Evolutionary conservation across 371 early-diverging fungal genomes (phyloP), one percentile per base, ranked within the genome.

Genomic region (Mucor plumbeus): DNA sequence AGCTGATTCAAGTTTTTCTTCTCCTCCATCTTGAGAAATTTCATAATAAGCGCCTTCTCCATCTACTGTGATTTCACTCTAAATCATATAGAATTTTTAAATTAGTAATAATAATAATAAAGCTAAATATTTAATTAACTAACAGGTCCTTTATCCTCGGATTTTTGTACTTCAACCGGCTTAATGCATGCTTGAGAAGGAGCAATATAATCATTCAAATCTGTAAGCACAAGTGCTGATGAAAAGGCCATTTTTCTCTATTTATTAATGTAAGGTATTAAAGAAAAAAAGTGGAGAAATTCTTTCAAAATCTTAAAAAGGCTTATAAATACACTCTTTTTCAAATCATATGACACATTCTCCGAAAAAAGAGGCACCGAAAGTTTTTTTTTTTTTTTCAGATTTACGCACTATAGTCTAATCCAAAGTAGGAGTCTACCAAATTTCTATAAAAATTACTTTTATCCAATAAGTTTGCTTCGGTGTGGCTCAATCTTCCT

Each of bases 151-250:
- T 72, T 76, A 17, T 81, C 74, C 10, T 75, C 76, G 14, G 82
- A 85, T 77, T 93, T 92, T 65, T 90, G 73, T 14, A 90, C 78
- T 70, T 94, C 91, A 3, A 95, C 92, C 10, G 98, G 99, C 67
- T 95, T 96, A 64, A 98, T 94, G 80, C 97, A 99, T 54, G 92
- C 95, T 74, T 97, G 96, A 26, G 95, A 94, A 17, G 98, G 97
- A 21, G 93, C 86, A 72, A 99, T 95, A 68, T 89, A 97, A 84
- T 99, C 98, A 75, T 97, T 95, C 33, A 99, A 87, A 83, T 97
- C 96, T 0, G 97, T 92, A 15, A 99, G 83, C 19, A 88, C 79
- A 36, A 94, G 81, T 15, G 91, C 94, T 34, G 88, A 87, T 19
- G 93, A 93, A 71, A 94, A 94, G 9, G 87, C 74, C 91, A 90